A percentile compares a stretch with the other conserved stretches of the same genome.
phyloP scores from a whole-genome alignment of 495 filamentous ascomycete genomes.

The Darksidea phi region DNA sequence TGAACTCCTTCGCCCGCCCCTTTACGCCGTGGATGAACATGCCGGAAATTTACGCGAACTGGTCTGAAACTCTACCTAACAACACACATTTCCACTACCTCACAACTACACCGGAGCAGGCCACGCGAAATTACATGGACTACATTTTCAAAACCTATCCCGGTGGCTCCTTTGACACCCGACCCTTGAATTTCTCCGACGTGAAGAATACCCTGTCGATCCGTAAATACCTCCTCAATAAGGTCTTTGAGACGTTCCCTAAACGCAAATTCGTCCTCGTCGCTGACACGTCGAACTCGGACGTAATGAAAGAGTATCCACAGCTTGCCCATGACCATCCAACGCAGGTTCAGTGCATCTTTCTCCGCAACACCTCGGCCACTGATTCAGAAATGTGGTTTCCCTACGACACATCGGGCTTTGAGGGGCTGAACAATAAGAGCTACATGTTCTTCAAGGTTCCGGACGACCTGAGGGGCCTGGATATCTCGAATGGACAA shows the following conservation, averaged over 20 bases:
- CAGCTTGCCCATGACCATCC: slow-evolving; percentile 62
- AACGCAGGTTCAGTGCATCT: slow-evolving; percentile 73
- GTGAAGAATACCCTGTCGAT: slow-evolving; percentile 67
- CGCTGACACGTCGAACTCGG: slow-evolving; percentile 74
- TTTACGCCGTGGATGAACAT: slow-evolving; percentile 76
- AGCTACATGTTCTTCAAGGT: slow-evolving; percentile 77
- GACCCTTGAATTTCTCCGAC: slow-evolving; percentile 77
- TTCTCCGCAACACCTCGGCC: slow-evolving; percentile 68
- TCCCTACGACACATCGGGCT: slow-evolving; percentile 73
- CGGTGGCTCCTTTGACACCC: slow-evolving; percentile 69
- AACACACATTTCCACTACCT: slow-evolving; percentile 79
- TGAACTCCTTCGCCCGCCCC: slow-evolving; percentile 72
- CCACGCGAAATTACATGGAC: slow-evolving; percentile 74
- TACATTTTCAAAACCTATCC: slow-evolving; percentile 75
- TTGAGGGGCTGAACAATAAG: slow-evolving; percentile 59
- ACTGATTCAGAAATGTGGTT: slow-evolving; percentile 63
- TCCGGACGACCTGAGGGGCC: slow-evolving; percentile 63
- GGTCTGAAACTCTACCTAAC: slow-evolving; percentile 58
- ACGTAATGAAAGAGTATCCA: slow-evolving; percentile 75
- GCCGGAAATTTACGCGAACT: slow-evolving; percentile 70
- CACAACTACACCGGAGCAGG: slow-evolving; percentile 78
- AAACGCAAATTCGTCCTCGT: slow-evolving; percentile 71
- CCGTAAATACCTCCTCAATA: slow-evolving; percentile 63
- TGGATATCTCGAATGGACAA: slow-evolving; percentile 69
- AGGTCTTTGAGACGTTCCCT: slow-evolving; percentile 73